phyloP scores from a whole-genome alignment of 495 filamentous ascomycete genomes.

The Acidiella bohemica region DNA sequence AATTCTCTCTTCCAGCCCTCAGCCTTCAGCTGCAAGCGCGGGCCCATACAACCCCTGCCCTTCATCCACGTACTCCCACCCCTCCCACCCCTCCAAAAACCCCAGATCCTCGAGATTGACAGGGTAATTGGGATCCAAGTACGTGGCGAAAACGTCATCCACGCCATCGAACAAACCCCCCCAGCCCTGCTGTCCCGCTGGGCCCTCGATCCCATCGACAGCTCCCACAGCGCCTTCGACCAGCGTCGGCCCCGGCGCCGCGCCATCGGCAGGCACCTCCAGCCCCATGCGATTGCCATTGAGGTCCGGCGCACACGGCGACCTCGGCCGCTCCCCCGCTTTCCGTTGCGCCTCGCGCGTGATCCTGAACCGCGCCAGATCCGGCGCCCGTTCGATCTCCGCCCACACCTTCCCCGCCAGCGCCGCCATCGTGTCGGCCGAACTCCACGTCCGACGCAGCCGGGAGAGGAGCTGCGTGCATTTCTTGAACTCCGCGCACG shows the following conservation, averaged over 20 bases:
- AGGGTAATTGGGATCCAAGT: conserved; percentile 18
- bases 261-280: too few relatives aligned
- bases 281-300: conserved; percentile 1
- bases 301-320: conserved; percentile 1
- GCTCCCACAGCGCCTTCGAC: neutral
- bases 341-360: conserved; percentile 2
- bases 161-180: conserved; percentile 14
- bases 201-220: neutral
- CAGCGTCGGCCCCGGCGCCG: neutral
- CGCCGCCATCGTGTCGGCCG: conserved; percentile 44
- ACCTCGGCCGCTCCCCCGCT: neutral
- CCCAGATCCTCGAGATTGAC: conserved; percentile 17
- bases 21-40: too few relatives aligned
- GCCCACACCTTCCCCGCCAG: conserved; percentile 15
- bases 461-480: conserved; percentile 44
- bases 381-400: conserved; percentile 11
- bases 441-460: conserved; percentile 46
- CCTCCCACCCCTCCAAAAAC: too few relatives aligned
- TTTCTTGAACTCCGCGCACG: conserved; percentile 44
- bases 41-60: too few relatives aligned
- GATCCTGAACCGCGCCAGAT: conserved; percentile 11
- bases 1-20: too few relatives aligned
- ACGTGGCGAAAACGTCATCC: conserved; percentile 18
- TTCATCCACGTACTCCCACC: too few relatives aligned
- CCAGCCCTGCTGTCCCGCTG: neutral